Evolutionary conservation across 2,329 filamentous ascomycete species (phyloP).

Genomic region (Magnaporthiopsis rhizophila): DNA sequence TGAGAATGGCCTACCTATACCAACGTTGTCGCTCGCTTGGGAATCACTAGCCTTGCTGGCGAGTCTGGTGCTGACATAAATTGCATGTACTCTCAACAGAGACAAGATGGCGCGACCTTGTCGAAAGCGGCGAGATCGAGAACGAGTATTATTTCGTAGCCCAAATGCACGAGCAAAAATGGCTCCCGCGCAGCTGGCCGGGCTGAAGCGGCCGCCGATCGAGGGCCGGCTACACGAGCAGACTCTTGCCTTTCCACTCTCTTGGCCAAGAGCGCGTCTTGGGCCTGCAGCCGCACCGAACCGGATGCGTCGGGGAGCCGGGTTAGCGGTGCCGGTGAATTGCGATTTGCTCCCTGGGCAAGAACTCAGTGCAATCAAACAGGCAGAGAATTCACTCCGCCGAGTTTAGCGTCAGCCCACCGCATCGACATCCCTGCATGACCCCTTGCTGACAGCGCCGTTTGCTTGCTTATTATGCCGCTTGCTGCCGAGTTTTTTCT

Average conservation of each 20-base stretch:
- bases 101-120: constrained; percentile 37
- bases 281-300: neutral
- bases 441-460: too few relatives aligned
- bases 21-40: too few relatives aligned
- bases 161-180: constrained; percentile 50
- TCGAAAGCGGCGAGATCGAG: constrained; percentile 37
- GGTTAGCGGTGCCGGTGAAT: too few relatives aligned
- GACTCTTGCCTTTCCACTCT: too few relatives aligned
- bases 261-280: neutral
- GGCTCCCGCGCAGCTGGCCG: constrained; percentile 30
- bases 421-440: too few relatives aligned
- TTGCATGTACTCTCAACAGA: constrained; percentile 19
- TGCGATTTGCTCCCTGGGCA: too few relatives aligned
- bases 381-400: too few relatives aligned
- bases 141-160: constrained; percentile 52
- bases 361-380: too few relatives aligned
- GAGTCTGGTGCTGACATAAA: constrained; percentile 13
- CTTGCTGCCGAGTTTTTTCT: too few relatives aligned
- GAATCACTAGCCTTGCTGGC: too few relatives aligned
- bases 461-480: too few relatives aligned
- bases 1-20: constrained; percentile 24
- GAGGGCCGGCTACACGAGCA: neutral
- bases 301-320: neutral
- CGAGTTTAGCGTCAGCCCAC: too few relatives aligned
- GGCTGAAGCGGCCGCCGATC: neutral